A percentile compares a stretch with the other conserved stretches of the same genome.
phyloP scores from a whole-genome alignment of 306 rosid genomes.

The Arachis hypogaea region DNA sequence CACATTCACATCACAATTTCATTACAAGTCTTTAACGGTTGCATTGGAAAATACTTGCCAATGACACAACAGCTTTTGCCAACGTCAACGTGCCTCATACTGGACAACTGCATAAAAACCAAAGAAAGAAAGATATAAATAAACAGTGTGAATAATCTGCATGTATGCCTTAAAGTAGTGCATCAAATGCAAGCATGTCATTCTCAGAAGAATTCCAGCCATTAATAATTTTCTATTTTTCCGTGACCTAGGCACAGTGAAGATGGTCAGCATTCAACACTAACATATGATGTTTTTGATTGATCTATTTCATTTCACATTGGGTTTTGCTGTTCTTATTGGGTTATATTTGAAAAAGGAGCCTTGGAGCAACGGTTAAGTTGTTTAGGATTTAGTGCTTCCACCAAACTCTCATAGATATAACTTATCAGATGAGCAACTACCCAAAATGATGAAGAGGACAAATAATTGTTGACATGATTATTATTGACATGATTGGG shows the following conservation, averaged over 20 bases:
- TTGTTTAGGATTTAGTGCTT: background rate
- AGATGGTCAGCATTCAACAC: background rate
- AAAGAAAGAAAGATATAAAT: background rate
- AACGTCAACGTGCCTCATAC: slow-evolving; percentile 47
- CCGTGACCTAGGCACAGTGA: background rate
- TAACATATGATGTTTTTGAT: background rate
- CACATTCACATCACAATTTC: background rate
- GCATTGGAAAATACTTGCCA: background rate
- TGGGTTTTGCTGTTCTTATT: background rate
- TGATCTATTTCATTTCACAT: background rate
- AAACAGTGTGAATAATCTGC: background rate
- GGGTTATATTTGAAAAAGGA: background rate
- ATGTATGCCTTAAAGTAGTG: no score
- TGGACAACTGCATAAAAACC: slow-evolving; percentile 49
- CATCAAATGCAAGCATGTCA: background rate
- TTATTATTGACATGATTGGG: no score
- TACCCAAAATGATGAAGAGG: background rate
- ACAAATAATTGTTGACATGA: no score
- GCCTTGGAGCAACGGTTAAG: slow-evolving; percentile 13
- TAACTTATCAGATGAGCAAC: background rate
- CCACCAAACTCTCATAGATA: background rate
- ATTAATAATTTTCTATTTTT: background rate
- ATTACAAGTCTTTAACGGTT: background rate
- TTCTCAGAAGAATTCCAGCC: background rate
- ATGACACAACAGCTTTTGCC: background rate